Percentiles rank a stretch among this genome's conserved stretches.
These are phyloP conservation scores for Mycena galopus DNA, from an alignment of 768 basidiomycete species.

Conservation along the genomic window DNA sequence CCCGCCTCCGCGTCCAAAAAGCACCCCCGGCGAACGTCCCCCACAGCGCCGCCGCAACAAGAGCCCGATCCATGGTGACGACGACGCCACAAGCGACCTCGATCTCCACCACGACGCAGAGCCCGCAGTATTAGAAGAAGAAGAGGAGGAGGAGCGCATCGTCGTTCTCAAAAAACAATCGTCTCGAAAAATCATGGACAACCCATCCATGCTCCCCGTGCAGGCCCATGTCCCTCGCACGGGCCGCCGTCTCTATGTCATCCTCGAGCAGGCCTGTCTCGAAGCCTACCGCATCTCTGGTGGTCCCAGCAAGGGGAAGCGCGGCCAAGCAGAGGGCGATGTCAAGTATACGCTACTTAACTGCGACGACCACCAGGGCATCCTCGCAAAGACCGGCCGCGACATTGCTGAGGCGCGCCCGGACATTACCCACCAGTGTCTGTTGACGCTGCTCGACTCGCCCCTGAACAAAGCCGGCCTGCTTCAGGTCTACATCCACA, in stretches of 20 bases:
- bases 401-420: slow-evolving; percentile 99
- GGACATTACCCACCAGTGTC: slow-evolving; percentile 99
- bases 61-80: slow-evolving; percentile 54
- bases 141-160: slow-evolving; percentile 65
- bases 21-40: slow-evolving; percentile 76
- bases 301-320: slow-evolving; percentile 66
- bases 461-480: slow-evolving; percentile 97
- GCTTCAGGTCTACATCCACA: slow-evolving; percentile 98
- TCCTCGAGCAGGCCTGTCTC: slow-evolving; percentile 94
- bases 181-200: no score
- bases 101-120: slow-evolving; percentile 41
- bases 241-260: slow-evolving; percentile 84
- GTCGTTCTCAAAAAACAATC: no score
- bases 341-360: slow-evolving; percentile 97
- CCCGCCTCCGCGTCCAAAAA: slow-evolving; percentile 80
- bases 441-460: slow-evolving; percentile 95
- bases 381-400: slow-evolving; percentile 95
- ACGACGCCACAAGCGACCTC: slow-evolving; percentile 50
- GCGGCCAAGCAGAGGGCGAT: slow-evolving; percentile 76
- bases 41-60: slow-evolving; percentile 60
- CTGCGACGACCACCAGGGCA: slow-evolving; percentile 99
- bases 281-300: slow-evolving; percentile 92
- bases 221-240: slow-evolving; percentile 81
- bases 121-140: slow-evolving; percentile 42
- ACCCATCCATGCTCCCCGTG: slow-evolving; percentile 86